Evolutionary conservation across 805 yeast genomes (phyloP), one percentile per base, ranked within the genome.

Genomic region (baker's yeast (Saccharomyces cerevisiae)): DNA sequence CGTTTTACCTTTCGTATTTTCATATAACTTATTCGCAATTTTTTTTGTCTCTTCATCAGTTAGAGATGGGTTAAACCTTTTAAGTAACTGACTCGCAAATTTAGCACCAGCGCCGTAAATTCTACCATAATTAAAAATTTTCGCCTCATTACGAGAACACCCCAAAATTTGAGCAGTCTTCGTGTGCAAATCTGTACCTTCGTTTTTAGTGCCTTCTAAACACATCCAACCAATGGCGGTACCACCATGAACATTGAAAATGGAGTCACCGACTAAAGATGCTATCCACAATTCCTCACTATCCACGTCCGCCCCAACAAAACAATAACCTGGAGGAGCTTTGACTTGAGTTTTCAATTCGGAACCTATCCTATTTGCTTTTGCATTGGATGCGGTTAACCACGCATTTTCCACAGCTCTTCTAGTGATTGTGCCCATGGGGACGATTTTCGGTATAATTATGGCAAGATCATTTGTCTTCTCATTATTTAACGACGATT

Each of bases 211-310:
- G 21, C 99, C 99, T 73, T 94, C 99, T 53, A 94, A 76, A 1
- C 97, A 91, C 99, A 94, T 95, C 99, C 99, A 95, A 0, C 98
- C 97, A 53, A 95, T 79, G 0, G 98, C 96, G 0, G 98, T 89
- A 13, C 95, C 95, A 5, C 99, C 99, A 69, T 94, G 99, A 26
- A 87, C 73, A 32, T 85, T 81, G 70, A 92, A 89, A 51, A 85
- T 81, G 0, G 98, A 84, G 67, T 94, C 99, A 2, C 99, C 97
- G 31, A 92, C 84, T 26, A 95, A 73, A 21, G 97, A 87, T 0
- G 99, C 99, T 60, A 94, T 94, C 99, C 99, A 94, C 47, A 94
- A 76, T 66, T 94, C 99, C 66, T 94, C 99, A 41, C 97, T 89
- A 70, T 94, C 99, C 8, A 94, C 99, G 74, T 94, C 99, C 0